Evolutionary conservation across 2,329 filamentous ascomycete species (phyloP).

Genomic region (Emericellopsis atlantica): DNA sequence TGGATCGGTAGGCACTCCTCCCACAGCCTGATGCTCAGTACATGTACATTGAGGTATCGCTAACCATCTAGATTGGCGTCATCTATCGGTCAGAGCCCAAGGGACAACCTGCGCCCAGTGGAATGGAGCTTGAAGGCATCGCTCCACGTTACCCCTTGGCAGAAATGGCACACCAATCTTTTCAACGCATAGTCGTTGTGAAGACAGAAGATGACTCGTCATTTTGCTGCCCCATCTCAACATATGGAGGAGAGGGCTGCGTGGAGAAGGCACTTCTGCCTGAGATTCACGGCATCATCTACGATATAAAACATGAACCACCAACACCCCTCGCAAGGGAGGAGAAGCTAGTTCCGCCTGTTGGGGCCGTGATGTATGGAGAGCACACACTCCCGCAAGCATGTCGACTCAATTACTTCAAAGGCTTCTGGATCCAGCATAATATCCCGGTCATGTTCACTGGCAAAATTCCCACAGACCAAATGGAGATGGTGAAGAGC

Average conservation of each 20-base stretch:
- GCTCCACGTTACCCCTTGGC: too few species aligned
- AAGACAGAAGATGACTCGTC: too few species aligned
- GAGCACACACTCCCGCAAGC: conserved; percentile 30
- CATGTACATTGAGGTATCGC: too few species aligned
- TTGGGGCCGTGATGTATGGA: conserved; percentile 28
- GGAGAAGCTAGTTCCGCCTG: conserved; percentile 29
- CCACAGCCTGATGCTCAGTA: too few species aligned
- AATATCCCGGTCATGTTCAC: conserved; percentile 44
- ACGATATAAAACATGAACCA: conserved; percentile 20
- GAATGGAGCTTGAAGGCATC: too few species aligned
- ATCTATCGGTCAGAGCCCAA: too few species aligned
- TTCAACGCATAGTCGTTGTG: too few species aligned
- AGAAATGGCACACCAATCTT: too few species aligned
- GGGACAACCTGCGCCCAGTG: too few species aligned
- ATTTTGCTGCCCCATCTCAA: conserved; percentile 29
- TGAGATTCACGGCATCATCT: conserved; percentile 39
- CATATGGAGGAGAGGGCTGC: conserved; percentile 39
- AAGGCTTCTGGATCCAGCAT: conserved; percentile 42
- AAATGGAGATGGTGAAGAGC: conserved; percentile 26
- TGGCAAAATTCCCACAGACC: conserved; percentile 24
- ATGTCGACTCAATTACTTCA: conserved; percentile 46
- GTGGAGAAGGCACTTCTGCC: conserved; percentile 38
- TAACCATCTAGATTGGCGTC: too few species aligned
- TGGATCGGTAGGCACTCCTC: too few species aligned
- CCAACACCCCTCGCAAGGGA: conserved; percentile 24